These are phyloP conservation scores for Albugo candida DNA, from an alignment of 352 stramenopile species.

Conservation along the genomic window DNA sequence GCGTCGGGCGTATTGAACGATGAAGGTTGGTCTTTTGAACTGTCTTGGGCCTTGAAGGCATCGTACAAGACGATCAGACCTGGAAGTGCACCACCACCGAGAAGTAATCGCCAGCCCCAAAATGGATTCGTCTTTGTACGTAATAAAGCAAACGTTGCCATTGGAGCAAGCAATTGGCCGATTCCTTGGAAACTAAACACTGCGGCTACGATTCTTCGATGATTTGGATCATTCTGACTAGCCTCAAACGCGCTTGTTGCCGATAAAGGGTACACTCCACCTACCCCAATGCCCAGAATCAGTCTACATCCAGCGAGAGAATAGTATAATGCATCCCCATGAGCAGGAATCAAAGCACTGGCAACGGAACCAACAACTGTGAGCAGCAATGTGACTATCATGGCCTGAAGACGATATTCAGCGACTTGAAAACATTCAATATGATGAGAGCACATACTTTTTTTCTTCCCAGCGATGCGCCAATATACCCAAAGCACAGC, in stretches of 20 bases:
- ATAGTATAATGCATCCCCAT: slow-evolving; percentile 29
- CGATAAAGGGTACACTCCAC: slow-evolving; percentile 65
- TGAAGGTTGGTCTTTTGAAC: neutral
- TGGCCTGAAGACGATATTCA: slow-evolving; percentile 8
- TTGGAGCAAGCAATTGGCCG: slow-evolving; percentile 29
- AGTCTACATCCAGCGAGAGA: slow-evolving; percentile 46
- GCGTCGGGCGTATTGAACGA: slow-evolving; percentile 13
- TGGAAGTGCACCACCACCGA: slow-evolving; percentile 31
- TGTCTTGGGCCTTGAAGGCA: slow-evolving; percentile 25
- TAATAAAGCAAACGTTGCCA: slow-evolving; percentile 43
- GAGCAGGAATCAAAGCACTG: slow-evolving; percentile 40
- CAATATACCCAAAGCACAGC: slow-evolving; percentile 64
- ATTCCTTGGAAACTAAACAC: slow-evolving; percentile 53
- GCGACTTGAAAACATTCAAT: neutral
- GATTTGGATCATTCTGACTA: slow-evolving; percentile 21
- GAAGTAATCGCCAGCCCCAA: slow-evolving; percentile 31
- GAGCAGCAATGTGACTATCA: slow-evolving; percentile 59
- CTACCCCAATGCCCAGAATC: slow-evolving; percentile 52
- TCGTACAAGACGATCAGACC: slow-evolving; percentile 32
- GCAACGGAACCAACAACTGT: slow-evolving; percentile 33
- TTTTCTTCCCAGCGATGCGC: slow-evolving; percentile 33
- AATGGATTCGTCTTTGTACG: slow-evolving; percentile 12
- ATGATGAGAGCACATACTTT: slow-evolving; percentile 9
- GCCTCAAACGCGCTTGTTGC: slow-evolving; percentile 43
- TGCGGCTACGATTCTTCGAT: slow-evolving; percentile 39